Evolutionary conservation across 139 green algal species (phyloP), one percentile per base, ranked within the genome.

Genomic region (Coelastrella sp.): DNA sequence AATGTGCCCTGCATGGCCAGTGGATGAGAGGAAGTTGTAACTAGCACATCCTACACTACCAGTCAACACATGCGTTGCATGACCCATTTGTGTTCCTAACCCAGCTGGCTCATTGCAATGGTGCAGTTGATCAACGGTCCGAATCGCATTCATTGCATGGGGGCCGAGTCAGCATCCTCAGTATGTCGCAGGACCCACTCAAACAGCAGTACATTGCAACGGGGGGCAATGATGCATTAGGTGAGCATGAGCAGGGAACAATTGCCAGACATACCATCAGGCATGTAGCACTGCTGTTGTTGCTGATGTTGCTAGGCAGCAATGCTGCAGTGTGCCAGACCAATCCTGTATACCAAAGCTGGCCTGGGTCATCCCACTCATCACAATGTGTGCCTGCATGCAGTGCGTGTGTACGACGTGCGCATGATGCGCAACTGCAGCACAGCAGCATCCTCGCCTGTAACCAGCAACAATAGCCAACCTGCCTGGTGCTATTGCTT

Each of bases 361-460:
- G 3, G 35, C 35, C 35, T 49, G 35, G 3, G 35, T 49, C 35
- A 49, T 49, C 35, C 35, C 35, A 49, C 35, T 49, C 35, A 49
- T 49, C 63, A 70, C 63, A 17, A 70, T 85, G 20, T 20, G 63
- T 57, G 58, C 49, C 14, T 75, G 70, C 3, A 4, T 90, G 85
- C 85, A 90, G 85, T 90, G 73, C 73, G 85, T 8, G 85, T 90
- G n/a, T 90, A 90, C n/a, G 85, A 90, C 35, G 58, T 84, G 58
- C 73, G 85, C 24, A 90, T 90, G 85, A 73, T 90, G 85, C 85
- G 73, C 15, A 49, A 49, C 35, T 49, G 35, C 35, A 49, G 35
- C 35, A n/a, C 35, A 25, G 73, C 85, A 65, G 24, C 27, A 58
- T 15, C 35, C 7, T 27, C 58, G 35, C 24, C 57, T n/a, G 57